Evolutionary conservation across 306 rosid genomes (phyloP).

Genomic region (Pyrus pyrifolia): DNA sequence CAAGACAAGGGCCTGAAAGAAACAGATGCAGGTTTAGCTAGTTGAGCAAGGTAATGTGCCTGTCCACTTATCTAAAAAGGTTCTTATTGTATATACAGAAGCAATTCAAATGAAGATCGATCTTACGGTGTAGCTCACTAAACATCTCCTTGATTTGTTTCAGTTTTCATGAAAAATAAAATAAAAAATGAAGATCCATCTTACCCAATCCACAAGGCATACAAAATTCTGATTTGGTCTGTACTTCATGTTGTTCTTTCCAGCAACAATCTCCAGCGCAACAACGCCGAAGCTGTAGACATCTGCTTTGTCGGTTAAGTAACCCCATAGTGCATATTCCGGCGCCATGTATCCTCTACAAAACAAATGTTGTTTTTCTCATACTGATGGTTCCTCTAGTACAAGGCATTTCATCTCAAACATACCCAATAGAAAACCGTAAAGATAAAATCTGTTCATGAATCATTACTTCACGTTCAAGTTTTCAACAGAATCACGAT

Average conservation of each 20-base stretch:
- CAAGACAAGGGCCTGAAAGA: conserved; percentile 11
- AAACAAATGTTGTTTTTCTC: not conserved
- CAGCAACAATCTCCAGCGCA: conserved; percentile 8
- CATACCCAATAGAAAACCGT: not conserved
- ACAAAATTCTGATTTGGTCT: conserved; percentile 8
- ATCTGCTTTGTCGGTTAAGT: conserved; percentile 14
- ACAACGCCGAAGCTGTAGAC: conserved; percentile 19
- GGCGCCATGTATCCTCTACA: conserved; percentile 21
- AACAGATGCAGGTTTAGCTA: not conserved
- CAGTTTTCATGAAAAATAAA: not conserved
- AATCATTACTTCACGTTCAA: not conserved
- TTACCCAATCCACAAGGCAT: conserved; percentile 22
- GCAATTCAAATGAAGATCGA: no score
- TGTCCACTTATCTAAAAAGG: no score
- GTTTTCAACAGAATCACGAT: no score
- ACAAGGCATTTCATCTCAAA: not conserved
- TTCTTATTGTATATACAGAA: no score
- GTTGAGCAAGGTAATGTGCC: no score
- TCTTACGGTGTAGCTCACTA: no score
- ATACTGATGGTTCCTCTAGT: not conserved
- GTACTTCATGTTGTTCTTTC: conserved; percentile 14
- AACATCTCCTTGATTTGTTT: not conserved
- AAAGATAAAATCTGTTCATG: no score
- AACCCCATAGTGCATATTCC: conserved; percentile 21
- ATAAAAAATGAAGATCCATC: not conserved